Evolutionary conservation across 345 rosid species (phyloP).

Genomic region (Lepidium aucheri): DNA sequence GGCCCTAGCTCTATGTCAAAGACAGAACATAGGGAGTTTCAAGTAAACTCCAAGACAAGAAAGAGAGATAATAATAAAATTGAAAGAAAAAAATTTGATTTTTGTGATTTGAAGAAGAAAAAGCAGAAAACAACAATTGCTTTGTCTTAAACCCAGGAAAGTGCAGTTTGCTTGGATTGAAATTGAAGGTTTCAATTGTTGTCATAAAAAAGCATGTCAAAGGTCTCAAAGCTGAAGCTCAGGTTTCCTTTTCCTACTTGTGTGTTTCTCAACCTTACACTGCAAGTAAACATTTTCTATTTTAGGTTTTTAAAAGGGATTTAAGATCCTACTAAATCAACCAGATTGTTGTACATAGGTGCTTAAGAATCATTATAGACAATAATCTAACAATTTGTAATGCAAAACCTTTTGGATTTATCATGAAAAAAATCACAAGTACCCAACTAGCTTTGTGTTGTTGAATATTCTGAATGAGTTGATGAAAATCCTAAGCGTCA

Average conservation of each 20-base stretch:
- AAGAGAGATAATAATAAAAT: background rate
- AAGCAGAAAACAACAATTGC: slow-evolving; percentile 10
- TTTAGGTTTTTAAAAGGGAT: background rate
- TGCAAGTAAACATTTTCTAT: slow-evolving; percentile 10
- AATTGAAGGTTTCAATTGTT: slow-evolving; percentile 21
- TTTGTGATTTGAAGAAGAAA: slow-evolving; percentile 8
- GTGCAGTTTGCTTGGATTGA: slow-evolving; percentile 24
- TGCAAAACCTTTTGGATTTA: background rate
- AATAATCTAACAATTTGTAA: background rate
- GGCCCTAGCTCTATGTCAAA: background rate
- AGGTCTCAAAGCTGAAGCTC: slow-evolving; percentile 1
- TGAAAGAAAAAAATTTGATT: background rate
- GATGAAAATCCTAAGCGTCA: background rate
- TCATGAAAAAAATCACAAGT: background rate
- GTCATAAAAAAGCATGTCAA: slow-evolving; percentile 5
- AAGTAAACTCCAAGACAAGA: slow-evolving; percentile 20
- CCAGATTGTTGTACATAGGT: background rate
- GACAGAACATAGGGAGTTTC: slow-evolving; percentile 7
- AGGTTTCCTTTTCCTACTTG: slow-evolving; percentile 19
- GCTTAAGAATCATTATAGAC: background rate
- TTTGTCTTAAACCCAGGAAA: slow-evolving; percentile 22
- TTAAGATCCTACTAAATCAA: background rate
- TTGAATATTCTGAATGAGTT: background rate
- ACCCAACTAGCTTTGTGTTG: no score
- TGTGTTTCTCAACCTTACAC: slow-evolving; percentile 1